These are phyloP conservation scores for Euphrasia confusa DNA, from an alignment of 257 asterid species.

Conservation along the genomic window DNA sequence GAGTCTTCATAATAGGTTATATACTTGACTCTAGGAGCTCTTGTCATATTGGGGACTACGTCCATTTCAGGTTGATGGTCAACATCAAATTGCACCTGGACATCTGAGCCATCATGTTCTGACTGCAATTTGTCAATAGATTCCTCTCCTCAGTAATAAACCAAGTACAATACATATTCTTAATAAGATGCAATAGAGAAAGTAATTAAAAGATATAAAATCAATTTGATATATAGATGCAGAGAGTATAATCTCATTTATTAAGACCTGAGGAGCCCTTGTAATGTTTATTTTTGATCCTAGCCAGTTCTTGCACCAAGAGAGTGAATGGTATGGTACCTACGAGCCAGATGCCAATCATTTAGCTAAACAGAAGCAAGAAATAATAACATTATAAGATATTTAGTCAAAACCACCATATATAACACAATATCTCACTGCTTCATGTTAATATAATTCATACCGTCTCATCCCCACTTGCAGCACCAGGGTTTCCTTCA, in stretches of 20 bases:
- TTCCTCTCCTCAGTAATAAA: constrained; percentile 15
- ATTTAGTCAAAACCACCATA: constrained; percentile 6
- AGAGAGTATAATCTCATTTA: constrained; percentile 14
- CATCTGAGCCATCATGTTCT: constrained; percentile 93
- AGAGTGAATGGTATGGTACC: constrained; percentile 96
- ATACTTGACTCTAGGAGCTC: constrained; percentile 77
- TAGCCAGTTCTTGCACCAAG: constrained; percentile 99
- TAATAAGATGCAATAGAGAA: constrained; percentile 9
- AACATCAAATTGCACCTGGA: constrained; percentile 72
- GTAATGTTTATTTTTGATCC: constrained; percentile 89
- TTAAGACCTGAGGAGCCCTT: constrained; percentile 92
- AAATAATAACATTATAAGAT: constrained; percentile 6
- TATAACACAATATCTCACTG: constrained; percentile 17
- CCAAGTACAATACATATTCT: constrained; percentile 9
- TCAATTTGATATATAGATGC: constrained; percentile 19
- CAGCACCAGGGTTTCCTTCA: constrained; percentile 84
- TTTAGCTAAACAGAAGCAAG: constrained; percentile 23
- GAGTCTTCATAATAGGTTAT: constrained; percentile 97
- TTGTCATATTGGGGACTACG: constrained; percentile 85
- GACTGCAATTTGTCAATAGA: constrained; percentile 52
- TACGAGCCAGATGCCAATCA: constrained; percentile 32
- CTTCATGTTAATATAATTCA: constrained; percentile 25
- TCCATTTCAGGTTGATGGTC: constrained; percentile 75
- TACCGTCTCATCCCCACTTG: constrained; percentile 98
- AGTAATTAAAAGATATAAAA: neutral